Percentiles rank a stretch among this genome's conserved stretches.
Evolutionary conservation across 202 grass and related monocot genomes (phyloP).

Genomic region (Zizania palustris): DNA sequence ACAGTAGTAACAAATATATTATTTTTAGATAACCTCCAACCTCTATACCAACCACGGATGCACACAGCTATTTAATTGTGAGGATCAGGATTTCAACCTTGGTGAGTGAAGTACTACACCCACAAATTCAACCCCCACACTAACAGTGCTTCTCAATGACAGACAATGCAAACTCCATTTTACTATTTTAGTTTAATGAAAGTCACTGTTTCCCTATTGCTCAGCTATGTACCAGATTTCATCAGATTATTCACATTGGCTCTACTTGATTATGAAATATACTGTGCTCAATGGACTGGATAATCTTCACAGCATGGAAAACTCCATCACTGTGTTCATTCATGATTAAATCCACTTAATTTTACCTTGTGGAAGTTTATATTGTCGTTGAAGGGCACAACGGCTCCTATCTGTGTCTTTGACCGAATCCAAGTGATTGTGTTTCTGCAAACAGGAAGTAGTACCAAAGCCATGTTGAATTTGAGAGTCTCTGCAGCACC

Average conservation of each 20-base stretch:
- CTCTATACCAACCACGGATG: no score
- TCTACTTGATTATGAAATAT: slow-evolving; percentile 20
- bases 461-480: slow-evolving; percentile 95
- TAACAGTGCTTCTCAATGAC: no score
- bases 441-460: slow-evolving; percentile 88
- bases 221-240: slow-evolving; percentile 1
- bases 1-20: slow-evolving; percentile 23
- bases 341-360: neutral
- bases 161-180: slow-evolving; percentile 23
- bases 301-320: neutral
- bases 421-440: slow-evolving; percentile 89
- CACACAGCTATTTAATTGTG: no score
- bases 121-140: no score
- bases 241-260: slow-evolving; percentile 16
- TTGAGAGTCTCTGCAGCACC: slow-evolving; percentile 93
- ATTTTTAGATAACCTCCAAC: neutral
- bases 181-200: neutral
- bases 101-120: no score
- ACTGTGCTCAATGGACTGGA: slow-evolving; percentile 10
- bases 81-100: no score
- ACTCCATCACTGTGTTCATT: neutral
- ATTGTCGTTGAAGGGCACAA: slow-evolving; percentile 93
- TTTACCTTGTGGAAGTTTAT: slow-evolving; percentile 94
- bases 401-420: slow-evolving; percentile 73
- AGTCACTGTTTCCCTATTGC: neutral